These are phyloP conservation scores for Xylaria sp. DNA, from an alignment of 2,329 filamentous ascomycete species.

Conservation along the genomic window DNA sequence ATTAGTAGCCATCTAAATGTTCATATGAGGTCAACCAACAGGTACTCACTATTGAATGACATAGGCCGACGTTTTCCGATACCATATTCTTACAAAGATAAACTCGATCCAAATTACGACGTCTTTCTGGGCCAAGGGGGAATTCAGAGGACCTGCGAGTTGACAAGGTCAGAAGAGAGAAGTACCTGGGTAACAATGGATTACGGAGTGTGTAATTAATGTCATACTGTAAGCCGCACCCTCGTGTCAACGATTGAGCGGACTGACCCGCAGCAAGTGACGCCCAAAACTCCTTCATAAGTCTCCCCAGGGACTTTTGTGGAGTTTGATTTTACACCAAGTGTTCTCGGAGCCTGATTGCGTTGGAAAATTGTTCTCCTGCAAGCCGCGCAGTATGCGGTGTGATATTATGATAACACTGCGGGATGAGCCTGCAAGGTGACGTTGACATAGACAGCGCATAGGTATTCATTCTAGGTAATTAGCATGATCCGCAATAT, in stretches of 20 bases:
- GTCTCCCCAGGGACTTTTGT: neutral
- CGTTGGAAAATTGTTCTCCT: neutral
- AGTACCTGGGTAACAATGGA: neutral
- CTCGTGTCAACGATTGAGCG: slow-evolving; percentile 7
- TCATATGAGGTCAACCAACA: no score
- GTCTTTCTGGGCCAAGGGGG: neutral
- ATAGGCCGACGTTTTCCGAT: neutral
- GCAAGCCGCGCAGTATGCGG: slow-evolving; percentile 17
- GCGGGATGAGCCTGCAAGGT: slow-evolving; percentile 9
- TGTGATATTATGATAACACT: slow-evolving; percentile 19
- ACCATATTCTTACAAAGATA: neutral
- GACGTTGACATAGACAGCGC: neutral
- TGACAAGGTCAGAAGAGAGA: neutral
- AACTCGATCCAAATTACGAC: neutral
- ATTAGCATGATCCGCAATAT: slow-evolving; percentile 11
- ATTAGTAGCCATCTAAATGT: neutral
- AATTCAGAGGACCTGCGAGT: no score
- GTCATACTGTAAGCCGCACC: neutral
- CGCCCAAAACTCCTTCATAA: neutral
- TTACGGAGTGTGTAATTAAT: neutral
- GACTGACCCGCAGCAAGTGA: neutral
- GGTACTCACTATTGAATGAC: neutral
- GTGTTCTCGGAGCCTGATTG: neutral
- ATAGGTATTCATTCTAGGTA: neutral
- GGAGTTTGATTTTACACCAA: neutral